Base-by-base conservation (phyloP, 176 grass and related monocot genomes). In the Carex parvula region DNA sequence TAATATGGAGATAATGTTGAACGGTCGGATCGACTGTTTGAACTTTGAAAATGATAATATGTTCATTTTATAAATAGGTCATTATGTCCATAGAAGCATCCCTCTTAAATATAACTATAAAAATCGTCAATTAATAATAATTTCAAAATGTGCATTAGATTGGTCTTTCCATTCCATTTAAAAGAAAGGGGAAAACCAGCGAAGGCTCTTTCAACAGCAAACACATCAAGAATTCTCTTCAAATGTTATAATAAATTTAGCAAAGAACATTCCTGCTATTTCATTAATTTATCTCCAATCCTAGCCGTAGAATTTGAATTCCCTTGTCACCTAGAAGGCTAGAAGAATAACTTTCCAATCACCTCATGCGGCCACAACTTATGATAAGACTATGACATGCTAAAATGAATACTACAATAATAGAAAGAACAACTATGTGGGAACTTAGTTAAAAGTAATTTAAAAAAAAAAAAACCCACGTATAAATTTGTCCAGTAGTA, bases 391-490 rank as follows among this genome's bases (percentile, higher is more conserved):
- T 68, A 67, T 68, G 80, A 83, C 21, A 83, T 68, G 80, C 62
- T 52, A 76, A 10, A 50, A 50, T 50, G n/a, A 83, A 65, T 65
- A 20, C 61, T 65, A 67, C 80, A 83, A 68, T 83, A 83, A 83
- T 83, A 83, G 62, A 83, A 83, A 83, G 18, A 62, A 66, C 80
- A 54, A 12, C 22, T 65, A 83, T 44, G 42, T 83, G 80, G 60
- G 62, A 83, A 83, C 80, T 82, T 67, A 64, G 60, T 68, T 82
- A 64, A 83, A 83, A 83, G 64, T 83, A 83, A 65, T 66, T 67
- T n/a, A n/a, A n/a, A n/a, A 82, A 46, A 63, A 59, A 77, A 39
- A 57, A 78, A 56, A 79, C 8, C 30, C 35, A 41, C 60, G 69
- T 69, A 78, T 16, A 78, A 78, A 57, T 78, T 71, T 81, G 60